Percentiles rank a stretch among this genome's conserved stretches.
phyloP scores from a whole-genome alignment of 164 flowering plant genomes.

The Vitis cinerea region DNA sequence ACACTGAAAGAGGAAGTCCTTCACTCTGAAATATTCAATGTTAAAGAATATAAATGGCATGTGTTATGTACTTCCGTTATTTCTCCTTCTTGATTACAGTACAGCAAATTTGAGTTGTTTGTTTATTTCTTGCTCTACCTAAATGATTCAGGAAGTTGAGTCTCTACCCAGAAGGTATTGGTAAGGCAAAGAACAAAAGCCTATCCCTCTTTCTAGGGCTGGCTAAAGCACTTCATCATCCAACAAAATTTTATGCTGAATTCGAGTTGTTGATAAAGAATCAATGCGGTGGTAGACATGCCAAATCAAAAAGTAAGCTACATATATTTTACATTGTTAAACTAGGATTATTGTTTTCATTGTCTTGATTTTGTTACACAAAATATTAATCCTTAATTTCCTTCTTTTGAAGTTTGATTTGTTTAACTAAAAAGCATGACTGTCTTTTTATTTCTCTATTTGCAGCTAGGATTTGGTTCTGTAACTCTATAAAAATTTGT shows the following conservation, averaged over 20 bases:
- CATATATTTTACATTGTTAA: too few relatives aligned
- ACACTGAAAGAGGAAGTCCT: background rate
- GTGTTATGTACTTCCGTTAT: too few relatives aligned
- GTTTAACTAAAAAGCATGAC: too few relatives aligned
- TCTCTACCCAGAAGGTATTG: conserved; percentile 2
- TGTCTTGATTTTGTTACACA: too few relatives aligned
- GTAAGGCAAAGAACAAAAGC: background rate
- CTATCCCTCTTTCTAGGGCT: background rate
- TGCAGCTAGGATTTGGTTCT: too few relatives aligned
- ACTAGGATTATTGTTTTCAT: too few relatives aligned
- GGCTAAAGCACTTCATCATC: background rate
- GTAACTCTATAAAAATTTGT: too few relatives aligned
- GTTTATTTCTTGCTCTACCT: background rate
- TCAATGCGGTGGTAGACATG: background rate
- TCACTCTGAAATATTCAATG: background rate
- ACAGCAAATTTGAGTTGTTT: too few relatives aligned
- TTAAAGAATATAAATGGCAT: background rate
- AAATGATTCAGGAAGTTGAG: background rate
- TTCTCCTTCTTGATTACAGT: background rate
- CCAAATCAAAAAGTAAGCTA: too few relatives aligned
- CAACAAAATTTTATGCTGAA: background rate
- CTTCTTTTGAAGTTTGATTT: too few relatives aligned
- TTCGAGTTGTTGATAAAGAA: background rate
- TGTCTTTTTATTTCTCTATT: too few relatives aligned
- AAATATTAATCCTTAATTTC: too few relatives aligned